Evolutionary conservation across 176 grass and related monocot species (phyloP).

Genomic region (Triticum monococcum): DNA sequence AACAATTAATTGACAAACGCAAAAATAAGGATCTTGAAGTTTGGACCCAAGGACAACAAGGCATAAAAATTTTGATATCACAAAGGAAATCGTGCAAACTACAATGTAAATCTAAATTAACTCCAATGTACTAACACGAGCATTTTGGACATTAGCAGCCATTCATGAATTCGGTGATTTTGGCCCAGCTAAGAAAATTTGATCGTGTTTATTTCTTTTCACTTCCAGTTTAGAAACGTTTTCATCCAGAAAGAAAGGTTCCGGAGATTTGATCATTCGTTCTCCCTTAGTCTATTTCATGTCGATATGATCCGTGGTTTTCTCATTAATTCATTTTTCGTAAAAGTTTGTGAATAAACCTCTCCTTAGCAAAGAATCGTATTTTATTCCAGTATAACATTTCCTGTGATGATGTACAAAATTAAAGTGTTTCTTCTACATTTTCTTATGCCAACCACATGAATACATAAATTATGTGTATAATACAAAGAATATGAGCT

Average conservation of each 20-base stretch:
- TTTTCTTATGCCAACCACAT: not conserved
- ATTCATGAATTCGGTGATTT: slow-evolving; percentile 86
- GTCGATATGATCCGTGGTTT: not conserved
- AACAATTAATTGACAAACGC: slow-evolving; percentile 49
- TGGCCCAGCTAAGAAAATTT: slow-evolving; percentile 53
- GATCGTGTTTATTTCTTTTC: not conserved
- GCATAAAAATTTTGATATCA: slow-evolving; percentile 46
- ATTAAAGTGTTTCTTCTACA: not conserved
- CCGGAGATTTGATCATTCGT: not conserved
- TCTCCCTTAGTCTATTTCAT: not conserved
- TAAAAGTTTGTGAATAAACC: not conserved
- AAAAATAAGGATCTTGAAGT: slow-evolving; percentile 79
- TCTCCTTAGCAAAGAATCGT: not conserved
- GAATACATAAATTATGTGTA: not conserved
- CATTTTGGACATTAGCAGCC: slow-evolving; percentile 75
- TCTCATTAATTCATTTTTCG: no score
- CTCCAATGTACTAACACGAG: slow-evolving; percentile 51
- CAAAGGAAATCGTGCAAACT: slow-evolving; percentile 39
- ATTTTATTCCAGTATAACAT: not conserved
- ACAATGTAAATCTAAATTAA: slow-evolving; percentile 68
- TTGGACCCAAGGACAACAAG: slow-evolving; percentile 48
- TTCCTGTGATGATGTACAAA: not conserved
- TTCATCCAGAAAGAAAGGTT: not conserved
- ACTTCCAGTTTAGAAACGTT: not conserved
- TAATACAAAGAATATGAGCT: not conserved